These are phyloP conservation scores for Citrus mangshanensis DNA, from an alignment of 345 rosid species.

Conservation along the genomic window DNA sequence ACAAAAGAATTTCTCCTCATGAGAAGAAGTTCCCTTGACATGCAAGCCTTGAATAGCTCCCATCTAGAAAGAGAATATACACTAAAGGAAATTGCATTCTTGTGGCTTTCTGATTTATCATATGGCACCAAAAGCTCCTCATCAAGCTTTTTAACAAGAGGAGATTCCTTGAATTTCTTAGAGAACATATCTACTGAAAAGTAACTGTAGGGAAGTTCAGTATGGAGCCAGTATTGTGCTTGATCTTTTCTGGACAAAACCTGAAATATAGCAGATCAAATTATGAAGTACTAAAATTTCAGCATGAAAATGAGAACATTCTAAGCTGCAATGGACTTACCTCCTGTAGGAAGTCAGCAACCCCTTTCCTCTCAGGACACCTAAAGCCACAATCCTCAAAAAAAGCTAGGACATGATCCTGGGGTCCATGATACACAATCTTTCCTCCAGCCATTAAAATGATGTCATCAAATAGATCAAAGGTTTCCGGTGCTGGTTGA, in stretches of 20 bases:
- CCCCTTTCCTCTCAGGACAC: constrained; percentile 50
- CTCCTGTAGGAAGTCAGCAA: constrained; percentile 52
- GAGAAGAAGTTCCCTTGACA: constrained; percentile 8
- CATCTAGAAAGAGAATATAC: background rate
- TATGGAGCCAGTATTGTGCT: background rate
- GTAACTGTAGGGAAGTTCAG: background rate
- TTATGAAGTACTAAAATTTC: background rate
- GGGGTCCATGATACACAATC: constrained; percentile 46
- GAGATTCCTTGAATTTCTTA: background rate
- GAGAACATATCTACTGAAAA: background rate
- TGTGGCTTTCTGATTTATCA: background rate
- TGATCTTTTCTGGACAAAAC: background rate
- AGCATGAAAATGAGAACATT: background rate
- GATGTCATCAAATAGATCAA: constrained; percentile 43
- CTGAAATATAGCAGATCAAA: background rate
- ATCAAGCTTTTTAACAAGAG: background rate
- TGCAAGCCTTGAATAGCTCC: background rate
- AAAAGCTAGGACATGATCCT: constrained; percentile 34
- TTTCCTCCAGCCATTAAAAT: constrained; percentile 43
- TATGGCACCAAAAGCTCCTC: background rate
- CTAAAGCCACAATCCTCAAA: constrained; percentile 41
- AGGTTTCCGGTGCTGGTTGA: constrained; percentile 54
- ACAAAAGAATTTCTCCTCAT: constrained; percentile 10
- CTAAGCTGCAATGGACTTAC: constrained; percentile 1
- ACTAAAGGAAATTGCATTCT: background rate